A percentile compares a stretch with the other conserved stretches of the same genome.
These are phyloP conservation scores for Babjeviella inositovora DNA, from an alignment of 805 yeast species.

Conservation along the genomic window DNA sequence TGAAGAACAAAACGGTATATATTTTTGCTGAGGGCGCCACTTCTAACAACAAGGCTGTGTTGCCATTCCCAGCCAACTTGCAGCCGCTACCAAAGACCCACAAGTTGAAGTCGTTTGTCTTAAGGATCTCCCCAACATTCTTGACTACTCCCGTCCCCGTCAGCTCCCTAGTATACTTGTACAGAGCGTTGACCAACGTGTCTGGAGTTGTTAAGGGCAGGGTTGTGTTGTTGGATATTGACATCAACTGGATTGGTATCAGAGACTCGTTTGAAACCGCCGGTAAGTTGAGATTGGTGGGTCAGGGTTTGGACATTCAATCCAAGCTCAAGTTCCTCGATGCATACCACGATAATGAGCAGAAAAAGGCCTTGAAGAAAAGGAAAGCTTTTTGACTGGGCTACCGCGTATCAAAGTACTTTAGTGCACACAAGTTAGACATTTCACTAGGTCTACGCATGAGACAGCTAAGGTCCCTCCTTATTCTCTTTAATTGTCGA, in stretches of 20 bases:
- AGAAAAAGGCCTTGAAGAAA: no score
- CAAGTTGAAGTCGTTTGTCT: conserved; percentile 15
- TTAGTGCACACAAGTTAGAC: no score
- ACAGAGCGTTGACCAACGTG: conserved; percentile 7
- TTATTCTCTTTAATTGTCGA: no score
- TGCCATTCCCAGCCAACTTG: conserved; percentile 29
- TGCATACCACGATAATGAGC: no score
- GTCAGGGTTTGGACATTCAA: conserved; percentile 10
- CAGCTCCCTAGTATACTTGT: conserved; percentile 7
- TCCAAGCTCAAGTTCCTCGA: conserved; percentile 12
- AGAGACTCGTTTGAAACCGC: conserved; percentile 13
- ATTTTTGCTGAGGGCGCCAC: conserved; percentile 73
- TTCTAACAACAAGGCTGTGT: conserved; percentile 64
- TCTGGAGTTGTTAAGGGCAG: conserved; percentile 10
- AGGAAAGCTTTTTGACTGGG: no score
- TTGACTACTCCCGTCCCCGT: conserved; percentile 13
- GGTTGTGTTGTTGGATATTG: conserved; percentile 7
- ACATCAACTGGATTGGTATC: conserved; percentile 3
- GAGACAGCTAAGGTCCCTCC: no score
- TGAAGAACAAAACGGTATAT: conserved; percentile 26
- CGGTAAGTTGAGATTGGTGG: conserved; percentile 14
- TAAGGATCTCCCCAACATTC: conserved; percentile 18
- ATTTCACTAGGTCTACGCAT: no score
- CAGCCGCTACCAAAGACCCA: conserved; percentile 5
- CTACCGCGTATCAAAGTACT: no score